Conservation (phyloP, 1,139 yeast species). For the Nakaseomyces bracarensis region DNA sequence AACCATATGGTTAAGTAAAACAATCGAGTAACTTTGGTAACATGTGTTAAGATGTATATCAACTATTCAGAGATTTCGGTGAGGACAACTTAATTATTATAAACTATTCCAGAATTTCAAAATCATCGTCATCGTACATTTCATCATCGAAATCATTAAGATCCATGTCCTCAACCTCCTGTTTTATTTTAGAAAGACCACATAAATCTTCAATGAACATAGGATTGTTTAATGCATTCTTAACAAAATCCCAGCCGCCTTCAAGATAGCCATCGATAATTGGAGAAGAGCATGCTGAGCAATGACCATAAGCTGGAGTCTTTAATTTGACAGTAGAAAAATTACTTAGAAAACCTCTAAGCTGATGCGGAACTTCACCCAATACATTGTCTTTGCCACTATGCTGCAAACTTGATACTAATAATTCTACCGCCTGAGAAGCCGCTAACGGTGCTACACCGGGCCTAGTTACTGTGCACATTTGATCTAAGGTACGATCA, state of each 20-base stretch:
- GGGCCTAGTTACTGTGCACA: slow-evolving; percentile 97
- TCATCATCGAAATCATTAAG: slow-evolving; percentile 41
- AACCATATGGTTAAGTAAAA: too few species aligned
- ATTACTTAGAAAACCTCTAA: slow-evolving; percentile 70
- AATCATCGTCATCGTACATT: slow-evolving; percentile 34
- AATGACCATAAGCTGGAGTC: slow-evolving; percentile 64
- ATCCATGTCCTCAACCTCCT: slow-evolving; percentile 59
- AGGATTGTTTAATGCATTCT: slow-evolving; percentile 55
- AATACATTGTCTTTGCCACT: slow-evolving; percentile 43
- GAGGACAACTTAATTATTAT: too few species aligned
- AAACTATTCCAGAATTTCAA: not conserved
- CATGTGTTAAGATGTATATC: too few species aligned
- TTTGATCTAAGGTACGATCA: slow-evolving; percentile 85
- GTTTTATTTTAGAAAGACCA: slow-evolving; percentile 67
- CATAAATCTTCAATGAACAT: slow-evolving; percentile 64
- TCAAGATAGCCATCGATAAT: slow-evolving; percentile 45
- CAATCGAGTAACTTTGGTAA: too few species aligned
- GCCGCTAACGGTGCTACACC: slow-evolving; percentile 89
- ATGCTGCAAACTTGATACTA: slow-evolving; percentile 69
- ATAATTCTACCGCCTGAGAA: slow-evolving; percentile 75
- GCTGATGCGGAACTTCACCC: slow-evolving; percentile 80
- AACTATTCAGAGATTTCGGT: too few species aligned
- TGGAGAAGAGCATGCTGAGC: slow-evolving; percentile 74
- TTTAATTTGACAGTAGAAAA: slow-evolving; percentile 56
- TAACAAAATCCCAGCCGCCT: slow-evolving; percentile 76